phyloP scores from a whole-genome alignment of 139 green algal genomes.

The Zygnema circumcarinatum region DNA sequence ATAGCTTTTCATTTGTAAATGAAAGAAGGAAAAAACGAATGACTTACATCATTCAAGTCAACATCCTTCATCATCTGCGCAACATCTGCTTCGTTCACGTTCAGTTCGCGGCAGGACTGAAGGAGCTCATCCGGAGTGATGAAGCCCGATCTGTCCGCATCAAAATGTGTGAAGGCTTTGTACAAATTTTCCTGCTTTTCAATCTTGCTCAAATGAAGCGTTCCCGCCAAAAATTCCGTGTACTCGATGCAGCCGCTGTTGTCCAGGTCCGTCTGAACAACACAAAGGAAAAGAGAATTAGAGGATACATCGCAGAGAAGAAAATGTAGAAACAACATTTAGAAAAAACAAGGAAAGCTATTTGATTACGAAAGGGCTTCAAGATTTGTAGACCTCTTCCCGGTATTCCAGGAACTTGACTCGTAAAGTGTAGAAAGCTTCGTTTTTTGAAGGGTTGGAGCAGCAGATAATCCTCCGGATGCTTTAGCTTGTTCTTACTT shows the following conservation, averaged over 20 bases:
- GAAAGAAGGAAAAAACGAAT: background rate
- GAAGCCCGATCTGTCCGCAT: constrained; percentile 50
- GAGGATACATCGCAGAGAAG: background rate
- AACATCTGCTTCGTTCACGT: constrained; percentile 18
- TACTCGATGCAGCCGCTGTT: constrained; percentile 84
- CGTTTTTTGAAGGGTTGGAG: no score
- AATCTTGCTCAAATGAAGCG: constrained; percentile 65
- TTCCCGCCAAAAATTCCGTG: constrained; percentile 79
- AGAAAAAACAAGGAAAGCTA: background rate
- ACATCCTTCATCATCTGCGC: constrained; percentile 44
- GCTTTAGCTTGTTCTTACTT: no score
- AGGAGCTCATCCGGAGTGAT: constrained; percentile 60
- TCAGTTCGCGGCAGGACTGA: constrained; percentile 32
- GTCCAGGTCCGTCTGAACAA: constrained; percentile 63
- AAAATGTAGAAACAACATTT: background rate
- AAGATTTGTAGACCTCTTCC: no score
- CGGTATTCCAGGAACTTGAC: no score
- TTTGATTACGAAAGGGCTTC: no score
- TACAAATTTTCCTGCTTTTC: constrained; percentile 61
- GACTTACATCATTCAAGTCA: constrained; percentile 50
- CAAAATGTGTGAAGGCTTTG: constrained; percentile 60
- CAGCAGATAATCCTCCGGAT: no score
- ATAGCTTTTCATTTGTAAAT: no score
- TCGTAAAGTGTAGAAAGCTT: no score
- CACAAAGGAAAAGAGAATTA: background rate